These are phyloP conservation scores for Corrigiola litoralis DNA, from an alignment of 179 eudicot genomes.

Conservation along the genomic window DNA sequence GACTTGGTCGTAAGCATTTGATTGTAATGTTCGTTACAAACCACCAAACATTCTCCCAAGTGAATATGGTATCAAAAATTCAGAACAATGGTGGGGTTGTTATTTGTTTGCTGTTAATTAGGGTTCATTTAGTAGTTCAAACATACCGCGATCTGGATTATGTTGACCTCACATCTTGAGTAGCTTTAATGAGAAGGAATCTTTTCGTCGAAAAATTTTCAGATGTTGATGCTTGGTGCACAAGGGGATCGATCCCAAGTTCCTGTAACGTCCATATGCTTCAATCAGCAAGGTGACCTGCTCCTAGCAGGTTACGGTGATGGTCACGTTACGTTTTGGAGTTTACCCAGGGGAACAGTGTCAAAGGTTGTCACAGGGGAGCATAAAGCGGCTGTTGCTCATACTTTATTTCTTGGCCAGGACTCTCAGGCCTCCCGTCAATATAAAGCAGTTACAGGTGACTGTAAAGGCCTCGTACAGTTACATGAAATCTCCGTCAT, in stretches of 20 bases:
- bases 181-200: slow-evolving; percentile 1
- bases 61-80: too few relatives aligned
- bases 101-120: neutral
- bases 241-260: slow-evolving; percentile 74
- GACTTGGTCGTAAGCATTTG: too few relatives aligned
- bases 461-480: slow-evolving; percentile 74
- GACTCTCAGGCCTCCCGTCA: slow-evolving; percentile 68
- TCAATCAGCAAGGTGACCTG: slow-evolving; percentile 84
- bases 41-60: too few relatives aligned
- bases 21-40: too few relatives aligned
- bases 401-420: slow-evolving; percentile 75
- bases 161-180: neutral
- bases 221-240: slow-evolving; percentile 73
- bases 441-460: slow-evolving; percentile 80
- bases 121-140: neutral
- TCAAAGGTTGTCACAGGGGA: slow-evolving; percentile 63
- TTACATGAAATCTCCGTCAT: slow-evolving; percentile 56
- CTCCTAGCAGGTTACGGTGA: slow-evolving; percentile 88
- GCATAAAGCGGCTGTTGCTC: slow-evolving; percentile 82
- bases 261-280: slow-evolving; percentile 84
- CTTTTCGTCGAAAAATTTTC: slow-evolving; percentile 17
- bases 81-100: too few relatives aligned
- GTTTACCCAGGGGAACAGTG: slow-evolving; percentile 59
- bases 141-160: neutral
- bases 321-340: slow-evolving; percentile 79